phyloP scores from a whole-genome alignment of 2,329 filamentous ascomycete species.

The Xylariomycetidae sp. region DNA sequence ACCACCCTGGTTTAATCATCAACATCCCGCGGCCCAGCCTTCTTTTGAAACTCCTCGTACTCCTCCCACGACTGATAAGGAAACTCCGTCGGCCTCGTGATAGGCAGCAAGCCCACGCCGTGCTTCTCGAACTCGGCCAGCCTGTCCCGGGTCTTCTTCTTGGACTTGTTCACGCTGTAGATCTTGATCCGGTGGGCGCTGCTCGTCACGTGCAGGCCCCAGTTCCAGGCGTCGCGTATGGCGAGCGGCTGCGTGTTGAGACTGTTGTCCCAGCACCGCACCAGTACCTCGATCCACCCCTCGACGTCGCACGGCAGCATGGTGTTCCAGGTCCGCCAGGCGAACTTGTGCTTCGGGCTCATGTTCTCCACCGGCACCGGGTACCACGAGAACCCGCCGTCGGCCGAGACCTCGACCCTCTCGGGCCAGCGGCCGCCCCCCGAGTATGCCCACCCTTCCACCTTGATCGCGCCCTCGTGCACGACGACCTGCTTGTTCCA shows the following conservation, averaged over 20 bases:
- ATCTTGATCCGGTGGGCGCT: constrained; percentile 56
- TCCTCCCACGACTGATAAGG: constrained; percentile 7
- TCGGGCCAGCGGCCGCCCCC: constrained; percentile 57
- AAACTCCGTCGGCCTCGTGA: constrained; percentile 37
- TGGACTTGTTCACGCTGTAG: constrained; percentile 57
- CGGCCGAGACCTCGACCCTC: constrained; percentile 57
- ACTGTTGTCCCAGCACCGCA: constrained; percentile 57
- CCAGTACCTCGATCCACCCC: constrained; percentile 56
- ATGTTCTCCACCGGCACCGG: constrained; percentile 56
- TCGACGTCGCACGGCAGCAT: constrained; percentile 59
- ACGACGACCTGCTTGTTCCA: constrained; percentile 56
- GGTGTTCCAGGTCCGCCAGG: constrained; percentile 61
- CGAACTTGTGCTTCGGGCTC: constrained; percentile 56
- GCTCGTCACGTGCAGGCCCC: constrained; percentile 61
- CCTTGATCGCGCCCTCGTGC: constrained; percentile 53
- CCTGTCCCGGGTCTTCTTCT: constrained; percentile 41
- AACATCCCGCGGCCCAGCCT: constrained; percentile 19
- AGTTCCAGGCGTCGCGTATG: constrained; percentile 56
- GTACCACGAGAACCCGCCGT: constrained; percentile 63
- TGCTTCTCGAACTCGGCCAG: constrained; percentile 47
- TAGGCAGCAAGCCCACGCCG: constrained; percentile 43
- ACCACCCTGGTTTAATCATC: no score
- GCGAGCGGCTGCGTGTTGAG: constrained; percentile 56
- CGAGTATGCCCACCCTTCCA: constrained; percentile 55
- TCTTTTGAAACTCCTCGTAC: constrained; percentile 17